Percentiles rank a stretch among this genome's conserved stretches.
Evolutionary conservation across 192 early-diverging fungal species (phyloP).

Genomic region (Coemansia sp.): DNA sequence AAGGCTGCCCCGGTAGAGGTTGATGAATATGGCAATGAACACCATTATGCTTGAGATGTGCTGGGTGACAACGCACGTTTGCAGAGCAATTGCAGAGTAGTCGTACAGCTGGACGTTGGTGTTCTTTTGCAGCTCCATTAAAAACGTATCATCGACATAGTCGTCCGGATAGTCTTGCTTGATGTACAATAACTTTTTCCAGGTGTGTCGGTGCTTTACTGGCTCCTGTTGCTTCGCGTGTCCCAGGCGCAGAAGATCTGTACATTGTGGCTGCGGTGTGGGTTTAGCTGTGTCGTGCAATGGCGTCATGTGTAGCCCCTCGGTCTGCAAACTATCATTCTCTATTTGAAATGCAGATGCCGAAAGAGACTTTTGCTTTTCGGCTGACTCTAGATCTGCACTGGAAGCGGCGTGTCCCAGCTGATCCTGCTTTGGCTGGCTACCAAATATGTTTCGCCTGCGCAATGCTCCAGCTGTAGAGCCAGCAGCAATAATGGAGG

Average conservation of each 20-base stretch:
- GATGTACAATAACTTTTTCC: constrained; percentile 83
- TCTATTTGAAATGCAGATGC: neutral
- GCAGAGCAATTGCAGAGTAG: constrained; percentile 76
- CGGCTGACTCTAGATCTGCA: neutral
- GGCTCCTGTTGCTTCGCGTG: neutral
- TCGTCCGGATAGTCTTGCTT: constrained; percentile 90
- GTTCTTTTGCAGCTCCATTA: constrained; percentile 87
- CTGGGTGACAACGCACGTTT: constrained; percentile 76
- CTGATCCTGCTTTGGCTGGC: constrained; percentile 4
- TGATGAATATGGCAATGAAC: constrained; percentile 87
- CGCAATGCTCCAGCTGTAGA: neutral
- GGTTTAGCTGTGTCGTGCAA: neutral
- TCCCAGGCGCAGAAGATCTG: neutral
- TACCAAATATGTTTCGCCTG: neutral
- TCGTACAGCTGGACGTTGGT: constrained; percentile 81
- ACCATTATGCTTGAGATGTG: constrained; percentile 82
- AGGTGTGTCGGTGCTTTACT: constrained; percentile 40
- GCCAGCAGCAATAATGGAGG: neutral
- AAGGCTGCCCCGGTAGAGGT: constrained; percentile 61
- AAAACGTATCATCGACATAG: constrained; percentile 85
- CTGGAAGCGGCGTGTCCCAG: neutral
- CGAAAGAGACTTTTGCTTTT: neutral
- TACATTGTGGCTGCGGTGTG: neutral
- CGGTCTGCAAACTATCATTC: neutral
- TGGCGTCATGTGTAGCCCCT: neutral